Evolutionary conservation across 768 basidiomycete species (phyloP).

Genomic region (Lenzites betulinus): DNA sequence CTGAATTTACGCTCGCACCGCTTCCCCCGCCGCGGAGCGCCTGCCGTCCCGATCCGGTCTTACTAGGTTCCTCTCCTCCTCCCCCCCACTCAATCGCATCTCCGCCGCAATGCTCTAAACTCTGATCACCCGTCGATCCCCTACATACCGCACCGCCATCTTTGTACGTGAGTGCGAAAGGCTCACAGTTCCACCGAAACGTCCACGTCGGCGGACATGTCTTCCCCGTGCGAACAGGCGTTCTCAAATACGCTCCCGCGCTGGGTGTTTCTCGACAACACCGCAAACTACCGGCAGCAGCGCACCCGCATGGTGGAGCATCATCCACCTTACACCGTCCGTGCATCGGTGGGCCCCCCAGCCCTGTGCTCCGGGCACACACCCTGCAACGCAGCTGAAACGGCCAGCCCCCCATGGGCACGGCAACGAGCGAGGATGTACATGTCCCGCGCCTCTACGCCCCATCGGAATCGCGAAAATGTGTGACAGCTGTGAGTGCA

Average conservation of each 20-base stretch:
- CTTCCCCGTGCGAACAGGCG: neutral
- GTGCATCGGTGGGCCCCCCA: neutral
- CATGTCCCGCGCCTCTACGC: too few species aligned
- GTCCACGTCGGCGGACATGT: too few species aligned
- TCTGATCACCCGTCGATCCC: conserved; percentile 1
- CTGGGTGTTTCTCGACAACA: neutral
- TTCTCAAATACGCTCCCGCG: too few species aligned
- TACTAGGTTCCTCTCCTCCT: neutral
- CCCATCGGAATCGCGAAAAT: too few species aligned
- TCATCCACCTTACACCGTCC: neutral
- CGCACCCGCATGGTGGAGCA: neutral
- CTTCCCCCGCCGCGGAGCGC: conserved; percentile 16
- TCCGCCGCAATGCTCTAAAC: conserved; percentile 6
- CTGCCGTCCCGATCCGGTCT: neutral
- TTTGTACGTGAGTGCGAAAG: too few species aligned
- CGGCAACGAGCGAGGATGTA: too few species aligned
- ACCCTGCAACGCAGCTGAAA: too few species aligned
- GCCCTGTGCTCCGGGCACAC: too few species aligned
- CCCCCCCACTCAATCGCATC: too few species aligned
- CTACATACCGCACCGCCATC: neutral
- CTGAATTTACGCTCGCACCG: conserved; percentile 1
- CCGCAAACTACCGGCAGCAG: neutral
- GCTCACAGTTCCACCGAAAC: too few species aligned
- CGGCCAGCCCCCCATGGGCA: too few species aligned
- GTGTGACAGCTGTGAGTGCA: too few species aligned